Percentiles rank a stretch among this genome's conserved stretches.
Evolutionary conservation across 352 stramenopile species (phyloP).

Genomic region (Globisporangium nodosum): DNA sequence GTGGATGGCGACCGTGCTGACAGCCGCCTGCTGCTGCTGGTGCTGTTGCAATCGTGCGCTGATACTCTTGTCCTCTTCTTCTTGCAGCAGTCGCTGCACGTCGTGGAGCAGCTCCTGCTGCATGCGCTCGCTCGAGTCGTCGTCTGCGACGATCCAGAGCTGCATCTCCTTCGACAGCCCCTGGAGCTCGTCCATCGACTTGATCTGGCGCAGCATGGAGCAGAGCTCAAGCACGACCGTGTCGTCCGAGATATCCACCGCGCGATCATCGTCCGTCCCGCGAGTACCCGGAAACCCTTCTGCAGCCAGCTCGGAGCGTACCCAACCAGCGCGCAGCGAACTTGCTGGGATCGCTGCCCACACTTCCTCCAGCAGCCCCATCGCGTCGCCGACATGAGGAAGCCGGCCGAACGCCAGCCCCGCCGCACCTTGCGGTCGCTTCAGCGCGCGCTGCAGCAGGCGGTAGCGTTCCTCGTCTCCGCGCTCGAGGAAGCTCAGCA

Average conservation of each 20-base stretch:
- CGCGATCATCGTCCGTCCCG: background rate
- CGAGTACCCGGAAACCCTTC: background rate
- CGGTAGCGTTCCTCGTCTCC: conserved; percentile 35
- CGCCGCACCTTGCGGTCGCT: conserved; percentile 23
- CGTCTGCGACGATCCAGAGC: conserved; percentile 32
- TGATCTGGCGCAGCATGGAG: conserved; percentile 28
- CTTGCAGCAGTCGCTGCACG: conserved; percentile 33
- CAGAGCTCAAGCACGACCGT: conserved; percentile 29
- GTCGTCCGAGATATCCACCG: conserved; percentile 25
- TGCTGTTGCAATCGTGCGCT: background rate
- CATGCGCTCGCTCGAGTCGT: conserved; percentile 46
- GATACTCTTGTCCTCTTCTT: conserved; percentile 24
- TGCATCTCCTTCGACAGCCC: conserved; percentile 33
- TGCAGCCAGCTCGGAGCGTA: conserved; percentile 21
- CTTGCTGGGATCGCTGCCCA: conserved; percentile 21
- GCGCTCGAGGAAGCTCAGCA: conserved; percentile 32
- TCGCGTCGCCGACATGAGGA: conserved; percentile 39
- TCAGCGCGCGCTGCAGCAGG: conserved; percentile 32
- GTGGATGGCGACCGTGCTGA: background rate
- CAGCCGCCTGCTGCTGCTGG: background rate
- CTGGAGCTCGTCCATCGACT: conserved; percentile 22
- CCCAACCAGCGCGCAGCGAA: conserved; percentile 27
- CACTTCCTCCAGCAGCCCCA: conserved; percentile 34
- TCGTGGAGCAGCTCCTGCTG: conserved; percentile 40
- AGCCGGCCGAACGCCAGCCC: conserved; percentile 29